Base-by-base conservation (phyloP, 257 asterid species). In the Haberlea rhodopensis region DNA sequence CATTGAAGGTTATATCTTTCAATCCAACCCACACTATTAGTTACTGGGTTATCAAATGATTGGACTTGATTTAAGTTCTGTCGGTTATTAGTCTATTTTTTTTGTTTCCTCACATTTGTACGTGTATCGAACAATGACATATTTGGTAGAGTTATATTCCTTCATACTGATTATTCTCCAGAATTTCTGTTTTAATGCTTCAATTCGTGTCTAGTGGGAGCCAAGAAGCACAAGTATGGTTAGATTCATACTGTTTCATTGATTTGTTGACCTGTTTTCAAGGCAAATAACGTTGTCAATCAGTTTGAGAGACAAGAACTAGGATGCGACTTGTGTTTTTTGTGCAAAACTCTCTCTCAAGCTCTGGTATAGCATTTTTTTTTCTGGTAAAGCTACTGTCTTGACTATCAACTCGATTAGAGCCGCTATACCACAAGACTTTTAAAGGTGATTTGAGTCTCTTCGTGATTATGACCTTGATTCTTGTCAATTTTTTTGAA, bases 1-100 rank as follows among this genome's bases (percentile, higher is more conserved):
- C 34, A n/a, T 71, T 5, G 72, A 74, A 71, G 82, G 84, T 79
- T 13, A 8, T 58, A 22, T n/a, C 2, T 49, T 52, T 69, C 45
- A 5, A 16, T 26, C 46, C 29, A n/a, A 24, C 10, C 23, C 3
- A 8, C 6, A 15, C n/a, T 25, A 4, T 45, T 9, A 40, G 29
- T 31, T 24, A 48, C 5, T 10, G 23, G 34, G 19, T 16, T 19
- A 23, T 21, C 8, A 43, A 61, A 43, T 43, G 19, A 13, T 43
- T 15, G 51, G 51, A 15, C 19, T 43, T 43, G 51, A 15, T 43
- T 15, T 43, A 43, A 13, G 51, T 43, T 13, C 20, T 43, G 51
- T 19, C 20, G 51, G 51, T 43, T 43, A 5, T 43, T 43, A 15
- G 8, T 43, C 19, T 43, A 3, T 37, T 43, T 43, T 15, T 43